Evolutionary conservation across 495 filamentous ascomycete genomes (phyloP).

Genomic region (Aspergillus steynii): DNA sequence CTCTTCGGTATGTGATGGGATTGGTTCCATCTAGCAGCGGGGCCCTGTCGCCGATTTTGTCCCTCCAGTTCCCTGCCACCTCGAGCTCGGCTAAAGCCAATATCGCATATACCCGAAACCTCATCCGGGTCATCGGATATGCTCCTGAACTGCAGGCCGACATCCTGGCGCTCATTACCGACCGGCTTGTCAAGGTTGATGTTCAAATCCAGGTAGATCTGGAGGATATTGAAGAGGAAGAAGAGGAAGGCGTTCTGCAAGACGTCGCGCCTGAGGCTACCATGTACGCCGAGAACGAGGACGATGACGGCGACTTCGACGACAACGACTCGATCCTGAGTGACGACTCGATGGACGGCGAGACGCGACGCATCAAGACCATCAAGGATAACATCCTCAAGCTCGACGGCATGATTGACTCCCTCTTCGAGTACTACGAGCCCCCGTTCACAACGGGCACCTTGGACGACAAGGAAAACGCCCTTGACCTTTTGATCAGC

Average conservation of each 20-base stretch:
- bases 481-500: constrained; percentile 71
- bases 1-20: constrained; percentile 71
- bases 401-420: constrained; percentile 88
- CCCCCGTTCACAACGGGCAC: constrained; percentile 59
- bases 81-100: constrained; percentile 71
- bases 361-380: constrained; percentile 52
- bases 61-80: constrained; percentile 69
- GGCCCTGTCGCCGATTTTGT: constrained; percentile 63
- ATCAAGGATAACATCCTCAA: constrained; percentile 83
- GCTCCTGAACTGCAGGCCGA: constrained; percentile 78
- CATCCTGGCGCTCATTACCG: constrained; percentile 79
- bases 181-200: constrained; percentile 86
- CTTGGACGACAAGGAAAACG: constrained; percentile 45
- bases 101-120: constrained; percentile 74
- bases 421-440: constrained; percentile 81
- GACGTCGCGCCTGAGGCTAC: constrained; percentile 36
- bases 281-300: constrained; percentile 45
- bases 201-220: constrained; percentile 92
- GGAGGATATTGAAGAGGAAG: constrained; percentile 77
- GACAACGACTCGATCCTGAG: constrained; percentile 52
- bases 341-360: constrained; percentile 48
- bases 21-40: constrained; percentile 77
- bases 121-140: constrained; percentile 72
- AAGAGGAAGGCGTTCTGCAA: constrained; percentile 54
- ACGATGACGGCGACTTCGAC: constrained; percentile 62